These are phyloP conservation scores for Blastobotrys persicus DNA, from an alignment of 1,139 yeast species.

Conservation along the genomic window DNA sequence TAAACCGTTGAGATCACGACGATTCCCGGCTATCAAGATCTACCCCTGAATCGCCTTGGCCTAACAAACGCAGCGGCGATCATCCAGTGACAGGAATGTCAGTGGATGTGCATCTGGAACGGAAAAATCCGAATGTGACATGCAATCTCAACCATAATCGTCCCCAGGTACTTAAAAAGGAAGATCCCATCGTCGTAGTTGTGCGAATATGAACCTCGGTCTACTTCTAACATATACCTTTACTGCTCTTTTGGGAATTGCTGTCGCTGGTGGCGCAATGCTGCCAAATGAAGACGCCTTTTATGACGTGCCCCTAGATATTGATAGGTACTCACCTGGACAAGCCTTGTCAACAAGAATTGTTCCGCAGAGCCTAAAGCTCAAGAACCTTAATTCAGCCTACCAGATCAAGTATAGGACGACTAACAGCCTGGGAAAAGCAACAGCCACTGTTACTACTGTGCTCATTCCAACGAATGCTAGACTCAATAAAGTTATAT, in stretches of 20 bases:
- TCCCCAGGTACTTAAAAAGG: neutral
- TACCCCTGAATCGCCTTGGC: too few species aligned
- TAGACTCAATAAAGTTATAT: constrained; percentile 22
- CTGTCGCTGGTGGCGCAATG: constrained; percentile 4
- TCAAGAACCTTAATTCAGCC: constrained; percentile 18
- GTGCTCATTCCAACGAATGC: constrained; percentile 28
- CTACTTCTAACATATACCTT: neutral
- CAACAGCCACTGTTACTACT: constrained; percentile 32
- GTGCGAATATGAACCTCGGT: neutral
- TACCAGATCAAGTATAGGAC: constrained; percentile 31
- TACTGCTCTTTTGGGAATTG: neutral
- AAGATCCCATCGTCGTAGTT: neutral
- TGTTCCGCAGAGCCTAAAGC: constrained; percentile 17
- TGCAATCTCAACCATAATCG: too few species aligned
- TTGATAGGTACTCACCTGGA: constrained; percentile 19
- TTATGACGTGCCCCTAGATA: constrained; percentile 18
- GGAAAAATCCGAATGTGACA: too few species aligned
- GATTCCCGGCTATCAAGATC: too few species aligned
- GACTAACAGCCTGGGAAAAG: constrained; percentile 27
- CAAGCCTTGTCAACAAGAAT: constrained; percentile 22
- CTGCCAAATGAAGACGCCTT: constrained; percentile 23
- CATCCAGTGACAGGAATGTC: too few species aligned
- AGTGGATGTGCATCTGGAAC: too few species aligned
- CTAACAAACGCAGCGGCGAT: too few species aligned
- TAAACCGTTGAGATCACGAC: too few species aligned